These are phyloP conservation scores for Pugionium dolabratum DNA, from an alignment of 345 rosid species.

Conservation along the genomic window DNA sequence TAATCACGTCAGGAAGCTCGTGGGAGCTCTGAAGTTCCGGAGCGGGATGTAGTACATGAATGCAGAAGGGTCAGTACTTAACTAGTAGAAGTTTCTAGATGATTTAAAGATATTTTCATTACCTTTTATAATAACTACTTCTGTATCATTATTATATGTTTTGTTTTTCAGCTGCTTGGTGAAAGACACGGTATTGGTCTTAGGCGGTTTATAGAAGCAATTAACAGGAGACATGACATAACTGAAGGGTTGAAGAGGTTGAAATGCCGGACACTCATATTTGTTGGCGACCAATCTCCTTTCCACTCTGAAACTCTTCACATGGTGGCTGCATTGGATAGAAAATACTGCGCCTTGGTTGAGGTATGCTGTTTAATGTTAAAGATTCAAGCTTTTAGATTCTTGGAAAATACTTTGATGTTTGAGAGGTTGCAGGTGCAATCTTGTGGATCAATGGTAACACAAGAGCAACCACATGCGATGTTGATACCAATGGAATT, in stretches of 20 bases:
- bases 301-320: slow-evolving; percentile 84
- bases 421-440: slow-evolving; percentile 62
- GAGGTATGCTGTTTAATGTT: slow-evolving; percentile 53
- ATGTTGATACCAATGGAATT: slow-evolving; percentile 96
- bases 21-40: slow-evolving; percentile 74
- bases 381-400: neutral
- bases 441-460: slow-evolving; percentile 99
- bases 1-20: slow-evolving; percentile 69
- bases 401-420: slow-evolving; percentile 9
- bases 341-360: slow-evolving; percentile 79
- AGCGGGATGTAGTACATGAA: slow-evolving; percentile 79
- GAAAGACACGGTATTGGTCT: slow-evolving; percentile 80
- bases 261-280: slow-evolving; percentile 85
- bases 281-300: slow-evolving; percentile 92
- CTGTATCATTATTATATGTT: slow-evolving; percentile 20
- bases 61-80: slow-evolving; percentile 68
- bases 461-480: slow-evolving; percentile 98
- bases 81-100: slow-evolving; percentile 1
- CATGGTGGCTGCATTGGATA: slow-evolving; percentile 78
- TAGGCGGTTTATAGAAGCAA: slow-evolving; percentile 70
- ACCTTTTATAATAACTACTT: neutral
- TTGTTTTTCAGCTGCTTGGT: slow-evolving; percentile 58
- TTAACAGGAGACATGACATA: slow-evolving; percentile 80
- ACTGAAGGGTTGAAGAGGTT: slow-evolving; percentile 65
- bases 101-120: neutral